Conservation (phyloP, 148 eudicot genomes). For the Rhododendron vialii region DNA sequence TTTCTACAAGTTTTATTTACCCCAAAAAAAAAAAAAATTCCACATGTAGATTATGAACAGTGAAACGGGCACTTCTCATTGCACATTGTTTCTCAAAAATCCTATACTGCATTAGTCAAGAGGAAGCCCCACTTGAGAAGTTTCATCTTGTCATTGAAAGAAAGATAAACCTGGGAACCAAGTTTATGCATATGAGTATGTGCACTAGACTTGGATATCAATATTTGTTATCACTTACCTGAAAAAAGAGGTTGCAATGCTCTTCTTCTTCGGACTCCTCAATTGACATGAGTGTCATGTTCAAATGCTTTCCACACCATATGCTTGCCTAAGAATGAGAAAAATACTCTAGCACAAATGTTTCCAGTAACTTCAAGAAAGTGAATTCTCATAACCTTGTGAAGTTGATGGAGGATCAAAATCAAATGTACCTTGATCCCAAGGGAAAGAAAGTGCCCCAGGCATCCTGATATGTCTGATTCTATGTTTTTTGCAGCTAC, state of each 20-base stretch:
- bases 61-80: background rate
- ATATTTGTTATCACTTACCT: slow-evolving; percentile 36
- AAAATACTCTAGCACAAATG: slow-evolving; percentile 6
- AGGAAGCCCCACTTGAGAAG: background rate
- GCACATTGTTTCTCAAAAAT: background rate
- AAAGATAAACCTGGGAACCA: background rate
- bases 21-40: background rate
- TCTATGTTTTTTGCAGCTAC: slow-evolving; percentile 56
- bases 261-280: slow-evolving; percentile 87
- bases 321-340: slow-evolving; percentile 50
- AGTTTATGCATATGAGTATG: background rate
- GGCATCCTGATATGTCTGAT: slow-evolving; percentile 47
- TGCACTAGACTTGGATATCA: background rate
- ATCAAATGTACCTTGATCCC: slow-evolving; percentile 61
- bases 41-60: background rate
- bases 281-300: slow-evolving; percentile 77
- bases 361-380: slow-evolving; percentile 1
- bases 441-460: slow-evolving; percentile 46
- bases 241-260: slow-evolving; percentile 54
- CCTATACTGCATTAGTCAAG: background rate
- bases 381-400: background rate
- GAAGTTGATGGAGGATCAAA: background rate
- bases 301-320: slow-evolving; percentile 90
- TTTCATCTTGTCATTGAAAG: background rate
- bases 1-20: background rate